These are phyloP conservation scores for Colletotrichum tofieldiae DNA, from an alignment of 2,329 filamentous ascomycete species.

Conservation along the genomic window DNA sequence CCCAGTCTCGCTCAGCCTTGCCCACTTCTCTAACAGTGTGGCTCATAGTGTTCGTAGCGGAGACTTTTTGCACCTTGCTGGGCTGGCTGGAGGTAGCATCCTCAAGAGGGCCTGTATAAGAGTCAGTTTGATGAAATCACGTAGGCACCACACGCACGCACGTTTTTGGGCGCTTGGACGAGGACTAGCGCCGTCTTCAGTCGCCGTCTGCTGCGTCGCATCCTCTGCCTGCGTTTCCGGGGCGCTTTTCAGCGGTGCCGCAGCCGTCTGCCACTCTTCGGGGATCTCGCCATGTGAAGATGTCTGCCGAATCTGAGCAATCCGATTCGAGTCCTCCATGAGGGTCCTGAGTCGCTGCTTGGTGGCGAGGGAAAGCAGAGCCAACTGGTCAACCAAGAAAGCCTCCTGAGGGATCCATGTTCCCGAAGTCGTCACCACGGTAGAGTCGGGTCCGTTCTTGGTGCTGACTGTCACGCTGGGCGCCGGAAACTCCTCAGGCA, in stretches of 20 bases:
- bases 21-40: conserved; percentile 73
- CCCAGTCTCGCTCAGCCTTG: conserved; percentile 77
- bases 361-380: conserved; percentile 85
- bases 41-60: conserved; percentile 65
- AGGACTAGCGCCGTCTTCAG: conserved; percentile 67
- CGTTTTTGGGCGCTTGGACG: conserved; percentile 72
- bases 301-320: conserved; percentile 80
- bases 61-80: conserved; percentile 63
- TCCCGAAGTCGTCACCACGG: conserved; percentile 74
- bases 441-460: conserved; percentile 73
- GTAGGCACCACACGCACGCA: conserved; percentile 57
- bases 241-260: conserved; percentile 64
- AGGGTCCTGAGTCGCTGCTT: conserved; percentile 84
- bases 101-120: conserved; percentile 56
- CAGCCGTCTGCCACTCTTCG: conserved; percentile 81
- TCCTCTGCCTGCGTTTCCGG: conserved; percentile 38
- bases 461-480: conserved; percentile 69
- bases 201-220: conserved; percentile 47
- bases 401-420: conserved; percentile 83
- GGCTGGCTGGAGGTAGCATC: conserved; percentile 53
- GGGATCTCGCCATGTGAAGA: conserved; percentile 87
- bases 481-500: conserved; percentile 64
- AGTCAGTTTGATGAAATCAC: conserved; percentile 35
- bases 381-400: conserved; percentile 85
- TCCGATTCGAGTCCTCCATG: conserved; percentile 81